Evolutionary conservation across 352 stramenopile species (phyloP).

Genomic region (Elongisporangium prolatum): DNA sequence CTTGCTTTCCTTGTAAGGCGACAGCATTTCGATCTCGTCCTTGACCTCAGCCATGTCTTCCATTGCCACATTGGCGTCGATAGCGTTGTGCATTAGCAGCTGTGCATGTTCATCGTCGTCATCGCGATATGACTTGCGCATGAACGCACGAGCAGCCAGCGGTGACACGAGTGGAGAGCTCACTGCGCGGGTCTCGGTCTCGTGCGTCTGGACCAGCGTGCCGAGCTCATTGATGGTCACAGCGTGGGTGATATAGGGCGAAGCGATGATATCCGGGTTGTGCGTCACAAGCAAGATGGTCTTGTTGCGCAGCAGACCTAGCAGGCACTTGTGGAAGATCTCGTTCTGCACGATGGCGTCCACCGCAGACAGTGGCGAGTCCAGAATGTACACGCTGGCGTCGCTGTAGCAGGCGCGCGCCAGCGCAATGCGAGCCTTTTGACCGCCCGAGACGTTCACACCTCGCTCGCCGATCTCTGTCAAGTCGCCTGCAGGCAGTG

Average conservation of each 20-base stretch:
- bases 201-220: slow-evolving; percentile 10
- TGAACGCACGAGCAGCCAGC: slow-evolving; percentile 6
- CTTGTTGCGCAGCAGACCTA: slow-evolving; percentile 40
- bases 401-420: slow-evolving; percentile 61
- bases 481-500: slow-evolving; percentile 63
- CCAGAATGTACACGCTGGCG: slow-evolving; percentile 35
- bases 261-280: slow-evolving; percentile 40
- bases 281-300: slow-evolving; percentile 58
- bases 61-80: slow-evolving; percentile 8
- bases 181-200: slow-evolving; percentile 5
- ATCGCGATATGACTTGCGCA: slow-evolving; percentile 8
- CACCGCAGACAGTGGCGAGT: slow-evolving; percentile 38
- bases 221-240: slow-evolving; percentile 21
- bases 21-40: slow-evolving; percentile 21
- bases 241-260: slow-evolving; percentile 15
- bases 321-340: slow-evolving; percentile 70
- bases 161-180: slow-evolving; percentile 20
- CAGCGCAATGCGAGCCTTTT: slow-evolving; percentile 56
- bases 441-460: slow-evolving; percentile 55
- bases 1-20: slow-evolving; percentile 9
- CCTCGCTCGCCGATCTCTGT: slow-evolving; percentile 67
- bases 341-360: slow-evolving; percentile 66
- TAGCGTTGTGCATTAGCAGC: slow-evolving; percentile 6
- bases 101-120: slow-evolving; percentile 3
- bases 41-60: slow-evolving; percentile 13